A percentile compares a stretch with the other conserved stretches of the same genome.
Evolutionary conservation across 768 basidiomycete species (phyloP).

Genomic region (Botryobasidium botryosum): DNA sequence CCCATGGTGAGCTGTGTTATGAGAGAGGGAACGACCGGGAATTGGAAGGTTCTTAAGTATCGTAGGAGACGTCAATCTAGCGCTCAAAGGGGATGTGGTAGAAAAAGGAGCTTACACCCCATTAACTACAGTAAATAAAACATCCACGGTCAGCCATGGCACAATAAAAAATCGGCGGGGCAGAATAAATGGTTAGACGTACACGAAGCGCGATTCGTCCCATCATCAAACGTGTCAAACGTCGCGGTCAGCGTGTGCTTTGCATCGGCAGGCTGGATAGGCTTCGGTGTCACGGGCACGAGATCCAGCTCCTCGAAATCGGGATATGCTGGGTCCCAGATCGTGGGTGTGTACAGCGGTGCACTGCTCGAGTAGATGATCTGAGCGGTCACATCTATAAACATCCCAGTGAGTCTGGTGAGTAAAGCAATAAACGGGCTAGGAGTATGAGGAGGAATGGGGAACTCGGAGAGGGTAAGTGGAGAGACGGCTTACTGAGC

Average conservation of each 20-base stretch:
- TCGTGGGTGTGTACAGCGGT: slow-evolving; percentile 17
- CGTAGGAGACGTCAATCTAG: no score
- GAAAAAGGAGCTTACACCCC: no score
- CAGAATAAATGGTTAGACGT: slow-evolving; percentile 46
- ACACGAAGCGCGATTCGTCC: slow-evolving; percentile 70
- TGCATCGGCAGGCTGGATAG: slow-evolving; percentile 29
- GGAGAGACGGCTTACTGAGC: slow-evolving; percentile 36
- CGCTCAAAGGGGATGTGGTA: no score
- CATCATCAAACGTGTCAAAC: slow-evolving; percentile 77
- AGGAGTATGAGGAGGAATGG: background rate
- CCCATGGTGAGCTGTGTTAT: slow-evolving; percentile 55
- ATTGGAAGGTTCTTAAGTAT: slow-evolving; percentile 20
- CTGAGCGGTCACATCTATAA: slow-evolving; percentile 61
- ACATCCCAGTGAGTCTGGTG: no score
- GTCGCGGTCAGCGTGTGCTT: slow-evolving; percentile 51
- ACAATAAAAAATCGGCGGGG: no score
- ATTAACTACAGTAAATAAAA: no score
- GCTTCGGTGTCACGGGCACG: slow-evolving; percentile 38
- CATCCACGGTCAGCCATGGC: no score
- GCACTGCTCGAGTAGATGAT: slow-evolving; percentile 57
- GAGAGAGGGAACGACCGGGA: slow-evolving; percentile 48
- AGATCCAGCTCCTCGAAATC: slow-evolving; percentile 51
- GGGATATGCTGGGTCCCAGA: slow-evolving; percentile 28
- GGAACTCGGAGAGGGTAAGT: background rate
- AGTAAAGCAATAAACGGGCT: background rate